These are phyloP conservation scores for Penicillium vulpinum DNA, from an alignment of 2,329 filamentous ascomycete genomes.

Conservation along the genomic window DNA sequence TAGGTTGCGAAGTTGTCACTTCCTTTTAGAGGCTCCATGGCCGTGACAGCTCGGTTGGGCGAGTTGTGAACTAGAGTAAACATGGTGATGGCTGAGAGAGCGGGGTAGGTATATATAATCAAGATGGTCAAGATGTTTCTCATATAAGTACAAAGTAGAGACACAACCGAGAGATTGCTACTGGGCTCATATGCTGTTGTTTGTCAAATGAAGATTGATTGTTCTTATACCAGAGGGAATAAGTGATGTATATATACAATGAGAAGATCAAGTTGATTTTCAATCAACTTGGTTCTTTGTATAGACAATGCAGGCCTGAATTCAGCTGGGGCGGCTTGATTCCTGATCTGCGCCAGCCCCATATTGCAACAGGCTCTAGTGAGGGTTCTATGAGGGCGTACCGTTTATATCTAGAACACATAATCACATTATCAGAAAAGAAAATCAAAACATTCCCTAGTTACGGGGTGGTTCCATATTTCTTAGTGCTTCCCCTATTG, in stretches of 20 bases:
- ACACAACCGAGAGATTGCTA: constrained; percentile 2
- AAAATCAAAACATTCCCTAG: background rate
- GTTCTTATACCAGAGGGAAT: too few species aligned
- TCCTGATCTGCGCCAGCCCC: background rate
- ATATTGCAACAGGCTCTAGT: background rate
- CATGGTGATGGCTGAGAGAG: background rate
- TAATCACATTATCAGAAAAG: background rate
- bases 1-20: constrained; percentile 4
- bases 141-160: constrained; percentile 2
- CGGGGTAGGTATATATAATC: constrained; percentile 3
- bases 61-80: constrained; percentile 3
- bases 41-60: background rate
- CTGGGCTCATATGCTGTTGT: background rate
- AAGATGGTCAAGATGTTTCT: background rate
- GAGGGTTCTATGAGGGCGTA: background rate
- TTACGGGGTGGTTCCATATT: background rate
- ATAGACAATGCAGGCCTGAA: too few species aligned
- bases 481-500: constrained; percentile 3
- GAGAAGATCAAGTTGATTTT: too few species aligned
- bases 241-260: too few species aligned
- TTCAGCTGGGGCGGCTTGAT: background rate
- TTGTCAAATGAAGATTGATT: background rate
- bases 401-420: background rate
- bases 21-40: constrained; percentile 4
- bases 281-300: too few species aligned